These are phyloP conservation scores for Delonix regia DNA, from an alignment of 306 rosid genomes.

Conservation along the genomic window DNA sequence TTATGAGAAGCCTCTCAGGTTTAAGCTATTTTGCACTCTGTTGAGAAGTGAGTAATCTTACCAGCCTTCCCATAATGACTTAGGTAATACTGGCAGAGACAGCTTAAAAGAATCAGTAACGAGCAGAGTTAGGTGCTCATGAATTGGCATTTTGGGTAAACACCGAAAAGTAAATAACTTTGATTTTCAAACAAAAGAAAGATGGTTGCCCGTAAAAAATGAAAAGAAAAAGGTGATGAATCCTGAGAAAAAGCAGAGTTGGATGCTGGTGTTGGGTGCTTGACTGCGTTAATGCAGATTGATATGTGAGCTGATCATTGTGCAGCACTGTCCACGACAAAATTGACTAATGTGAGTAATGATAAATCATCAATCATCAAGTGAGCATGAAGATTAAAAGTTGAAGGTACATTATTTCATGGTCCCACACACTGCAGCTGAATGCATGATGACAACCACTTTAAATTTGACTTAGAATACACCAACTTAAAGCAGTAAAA, in stretches of 20 bases:
- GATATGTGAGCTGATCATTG: constrained; percentile 31
- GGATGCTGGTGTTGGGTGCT: background rate
- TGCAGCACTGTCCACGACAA: constrained; percentile 29
- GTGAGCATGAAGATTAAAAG: constrained; percentile 34
- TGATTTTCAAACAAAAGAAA: background rate
- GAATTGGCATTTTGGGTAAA: too few species aligned
- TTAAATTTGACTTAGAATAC: constrained; percentile 35
- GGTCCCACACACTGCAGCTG: constrained; percentile 20
- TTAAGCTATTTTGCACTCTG: too few species aligned
- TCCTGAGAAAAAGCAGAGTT: background rate
- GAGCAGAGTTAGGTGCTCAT: too few species aligned
- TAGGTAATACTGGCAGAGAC: too few species aligned
- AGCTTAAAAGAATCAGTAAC: too few species aligned
- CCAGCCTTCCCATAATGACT: too few species aligned
- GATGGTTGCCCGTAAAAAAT: background rate
- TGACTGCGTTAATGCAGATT: background rate
- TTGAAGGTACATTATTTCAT: constrained; percentile 16
- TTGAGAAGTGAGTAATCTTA: too few species aligned
- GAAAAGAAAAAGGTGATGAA: constrained; percentile 1
- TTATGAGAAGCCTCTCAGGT: too few species aligned
- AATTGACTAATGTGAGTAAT: background rate
- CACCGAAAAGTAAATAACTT: too few species aligned
- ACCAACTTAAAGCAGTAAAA: constrained; percentile 3
- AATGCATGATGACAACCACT: constrained; percentile 42
- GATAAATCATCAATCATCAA: constrained; percentile 10